Conservation (phyloP, 148 eudicot genomes). For the Amaranthus hypochondriacus region DNA sequence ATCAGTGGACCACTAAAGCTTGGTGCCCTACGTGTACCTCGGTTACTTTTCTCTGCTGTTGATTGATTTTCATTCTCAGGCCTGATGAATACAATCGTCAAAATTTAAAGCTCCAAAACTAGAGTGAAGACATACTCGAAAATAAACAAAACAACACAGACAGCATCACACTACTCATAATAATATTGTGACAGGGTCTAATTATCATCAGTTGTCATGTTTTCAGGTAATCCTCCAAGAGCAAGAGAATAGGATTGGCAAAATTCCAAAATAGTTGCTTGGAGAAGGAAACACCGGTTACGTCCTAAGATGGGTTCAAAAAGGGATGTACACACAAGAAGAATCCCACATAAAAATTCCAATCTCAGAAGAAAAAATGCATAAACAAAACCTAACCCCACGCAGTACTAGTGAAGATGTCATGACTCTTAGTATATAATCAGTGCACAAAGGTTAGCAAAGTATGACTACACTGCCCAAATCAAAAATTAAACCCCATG, state of each 20-base stretch:
- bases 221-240: too few species aligned
- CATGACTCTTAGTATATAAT: background rate
- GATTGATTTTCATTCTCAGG: slow-evolving; percentile 58
- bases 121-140: too few species aligned
- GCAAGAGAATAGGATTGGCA: too few species aligned
- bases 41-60: slow-evolving; percentile 39
- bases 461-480: background rate
- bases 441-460: background rate
- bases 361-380: background rate
- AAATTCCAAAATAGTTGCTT: background rate
- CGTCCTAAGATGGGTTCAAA: background rate
- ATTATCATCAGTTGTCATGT: too few species aligned
- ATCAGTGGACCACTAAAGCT: slow-evolving; percentile 89
- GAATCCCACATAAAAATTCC: background rate
- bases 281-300: background rate
- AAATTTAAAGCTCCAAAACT: background rate
- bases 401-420: background rate
- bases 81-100: slow-evolving; percentile 37
- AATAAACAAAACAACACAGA: background rate
- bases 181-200: too few species aligned
- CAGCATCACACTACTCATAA: too few species aligned
- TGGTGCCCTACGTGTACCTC: slow-evolving; percentile 60
- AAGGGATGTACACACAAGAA: background rate
- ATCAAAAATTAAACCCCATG: background rate
- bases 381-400: background rate